Base-by-base conservation (phyloP, 2,329 filamentous ascomycete species). In the Stagonosporopsis chrysanthemi region DNA sequence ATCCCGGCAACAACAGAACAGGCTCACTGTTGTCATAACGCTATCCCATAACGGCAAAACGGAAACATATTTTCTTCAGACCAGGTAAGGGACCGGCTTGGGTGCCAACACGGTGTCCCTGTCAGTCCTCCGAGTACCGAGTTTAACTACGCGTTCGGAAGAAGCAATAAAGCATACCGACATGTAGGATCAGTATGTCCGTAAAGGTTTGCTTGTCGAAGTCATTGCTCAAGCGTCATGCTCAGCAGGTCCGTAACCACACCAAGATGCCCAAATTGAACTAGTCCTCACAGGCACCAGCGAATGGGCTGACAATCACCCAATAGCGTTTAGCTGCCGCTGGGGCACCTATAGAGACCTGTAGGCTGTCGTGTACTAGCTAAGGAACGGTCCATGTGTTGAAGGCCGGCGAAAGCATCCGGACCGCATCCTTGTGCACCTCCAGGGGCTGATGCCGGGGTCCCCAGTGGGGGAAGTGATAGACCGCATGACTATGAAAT, bases 271-370 rank as follows among this genome's bases (percentile, higher is more conserved):
- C 31, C 41, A 22, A 24, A 39, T 14, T 11, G 36, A n/a, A 35
- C 24, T 11, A 29, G 31, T 17, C 15, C 19, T 26, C 6, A 17
- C 12, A 39, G 29, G 33, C 22, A 26, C 19, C 26, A 35, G 52
- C 31, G 5, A 12, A 29, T 29, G 31, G 4, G 31, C 15, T 33
- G 31, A 33, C 14, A 33, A 33, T 33, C 15, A n/a, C 8, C 3
- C 11, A 17, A 17, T 36, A 17, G 9, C 42, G 43, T 47, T 35
- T 52, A 56, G 53, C 31, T 47, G 53, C 43, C 33, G 44, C 19
- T 38, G 11, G 23, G 33, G 15, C 19, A 29, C 22, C 33, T 40
- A 49, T 36, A 33, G 45, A 45, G 31, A 36, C 22, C 41, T 22
- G 26, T 14, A 31, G 15, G n/a, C 35, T 35, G 3, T 24, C 19